These are phyloP conservation scores for Solanum pennellii DNA, from an alignment of 257 asterid species.

Conservation along the genomic window DNA sequence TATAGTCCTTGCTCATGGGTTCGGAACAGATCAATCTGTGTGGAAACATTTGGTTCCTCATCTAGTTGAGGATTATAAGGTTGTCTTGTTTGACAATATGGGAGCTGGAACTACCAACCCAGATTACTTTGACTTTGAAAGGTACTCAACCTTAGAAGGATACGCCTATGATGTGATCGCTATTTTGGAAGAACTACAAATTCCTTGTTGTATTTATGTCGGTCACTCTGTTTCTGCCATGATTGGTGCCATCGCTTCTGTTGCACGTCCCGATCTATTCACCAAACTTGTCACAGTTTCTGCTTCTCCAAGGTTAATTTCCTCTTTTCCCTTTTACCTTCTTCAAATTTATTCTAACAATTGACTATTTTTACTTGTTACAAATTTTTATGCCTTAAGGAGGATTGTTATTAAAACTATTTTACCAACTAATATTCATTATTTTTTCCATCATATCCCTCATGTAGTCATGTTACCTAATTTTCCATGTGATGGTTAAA, in stretches of 20 bases:
- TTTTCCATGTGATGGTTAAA: background rate
- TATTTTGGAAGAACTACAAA: conserved; percentile 40
- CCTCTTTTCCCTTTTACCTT: background rate
- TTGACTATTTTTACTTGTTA: background rate
- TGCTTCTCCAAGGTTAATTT: conserved; percentile 58
- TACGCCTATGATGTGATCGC: conserved; percentile 57
- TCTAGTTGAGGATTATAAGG: conserved; percentile 40
- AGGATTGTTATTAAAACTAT: background rate
- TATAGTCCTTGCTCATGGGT: conserved; percentile 59
- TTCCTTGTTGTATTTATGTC: conserved; percentile 36
- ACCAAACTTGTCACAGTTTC: conserved; percentile 45
- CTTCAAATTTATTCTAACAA: no score
- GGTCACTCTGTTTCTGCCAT: conserved; percentile 76
- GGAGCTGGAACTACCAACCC: conserved; percentile 77
- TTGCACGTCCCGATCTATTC: conserved; percentile 65
- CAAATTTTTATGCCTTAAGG: background rate
- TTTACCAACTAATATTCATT: background rate
- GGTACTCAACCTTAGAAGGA: conserved; percentile 59
- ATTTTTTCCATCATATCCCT: background rate
- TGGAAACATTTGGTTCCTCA: conserved; percentile 69
- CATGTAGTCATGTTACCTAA: no score
- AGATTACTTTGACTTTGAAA: conserved; percentile 69
- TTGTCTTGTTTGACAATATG: conserved; percentile 52
- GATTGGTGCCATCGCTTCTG: conserved; percentile 64
- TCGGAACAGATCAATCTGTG: conserved; percentile 67